Evolutionary conservation across 768 basidiomycete species (phyloP).

Genomic region (Boletus tomentosulus): DNA sequence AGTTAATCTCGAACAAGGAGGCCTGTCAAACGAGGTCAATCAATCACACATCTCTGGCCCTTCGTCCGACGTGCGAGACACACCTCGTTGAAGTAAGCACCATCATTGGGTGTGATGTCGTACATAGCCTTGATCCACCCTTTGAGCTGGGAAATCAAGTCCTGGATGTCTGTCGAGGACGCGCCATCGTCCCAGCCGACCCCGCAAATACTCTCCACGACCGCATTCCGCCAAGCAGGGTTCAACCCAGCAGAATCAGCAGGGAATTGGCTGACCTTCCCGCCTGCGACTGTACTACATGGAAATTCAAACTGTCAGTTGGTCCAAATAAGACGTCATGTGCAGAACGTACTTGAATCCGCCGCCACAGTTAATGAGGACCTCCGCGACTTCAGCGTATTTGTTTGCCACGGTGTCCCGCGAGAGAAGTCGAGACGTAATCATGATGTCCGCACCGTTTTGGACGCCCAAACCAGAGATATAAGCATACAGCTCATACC

Average conservation of each 20-base stretch:
- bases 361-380: too few species aligned
- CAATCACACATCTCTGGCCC: too few species aligned
- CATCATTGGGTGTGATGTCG: constrained; percentile 31
- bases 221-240: constrained; percentile 44
- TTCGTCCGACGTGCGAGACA: background rate
- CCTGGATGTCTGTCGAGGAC: constrained; percentile 12
- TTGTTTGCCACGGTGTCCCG: background rate
- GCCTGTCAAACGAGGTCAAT: constrained; percentile 27
- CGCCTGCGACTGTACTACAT: constrained; percentile 32
- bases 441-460: background rate
- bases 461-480: background rate
- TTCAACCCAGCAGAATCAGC: constrained; percentile 41
- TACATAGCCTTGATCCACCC: constrained; percentile 24
- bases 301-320: too few species aligned
- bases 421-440: constrained; percentile 8
- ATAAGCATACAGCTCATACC: constrained; percentile 1
- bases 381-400: too few species aligned
- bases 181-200: constrained; percentile 23
- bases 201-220: constrained; percentile 29
- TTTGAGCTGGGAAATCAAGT: constrained; percentile 8
- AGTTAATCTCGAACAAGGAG: constrained; percentile 38
- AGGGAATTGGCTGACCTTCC: constrained; percentile 36
- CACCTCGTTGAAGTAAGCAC: constrained; percentile 49
- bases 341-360: too few species aligned
- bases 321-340: too few species aligned